Evolutionary conservation across 73 alveolate species (phyloP), one percentile per base, ranked within the genome.

Genomic region (Stentor roeselii): DNA sequence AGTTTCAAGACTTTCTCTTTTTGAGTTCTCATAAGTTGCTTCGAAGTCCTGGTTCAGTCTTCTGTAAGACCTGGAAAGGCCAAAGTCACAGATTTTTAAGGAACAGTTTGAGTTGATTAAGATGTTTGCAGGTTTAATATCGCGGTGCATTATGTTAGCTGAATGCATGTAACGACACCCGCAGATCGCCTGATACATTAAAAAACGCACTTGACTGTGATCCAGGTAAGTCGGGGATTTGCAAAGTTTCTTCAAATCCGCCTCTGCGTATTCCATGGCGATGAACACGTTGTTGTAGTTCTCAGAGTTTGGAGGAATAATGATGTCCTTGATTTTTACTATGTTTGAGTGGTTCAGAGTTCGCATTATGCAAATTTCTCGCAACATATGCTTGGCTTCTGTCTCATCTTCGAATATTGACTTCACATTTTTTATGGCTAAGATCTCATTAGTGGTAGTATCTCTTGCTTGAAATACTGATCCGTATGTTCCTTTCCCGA

Each of bases 401-500:
- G 94, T 89, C 37, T 80, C 91, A 87, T 95, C 98, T 32, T 92
- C 96, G 75, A 94, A 95, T 59, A 95, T 84, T n/a, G 93, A 84
- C 4, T 83, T 88, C 77, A 86, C 76, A 27, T 76, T 39, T 41
- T 87, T 94, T 42, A 88, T 86, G 27, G 92, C 94, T 1, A 91
- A 94, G 60, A 86, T 93, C 60, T 78, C 89, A 35, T 95, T 94
- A 3, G 98, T 90, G 67, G 93, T 82, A 77, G 90, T 94, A 83
- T 96, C 92, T 31, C 89, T 86, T 21, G 99, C 99, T 84, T 95
- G 95, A 59, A 86, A 94, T 1, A 96, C 99, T 3, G 91, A 89
- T 3, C 99, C 99, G 85, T 95, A 96, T 59, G 98, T 88, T 27
- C 99, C 99, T 85, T 89, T 90, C 21, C 99, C 99, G 80, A 96